A percentile compares a stretch with the other conserved stretches of the same genome.
Conservation (phyloP, 306 rosid species). For the Hippophae tibetana region DNA sequence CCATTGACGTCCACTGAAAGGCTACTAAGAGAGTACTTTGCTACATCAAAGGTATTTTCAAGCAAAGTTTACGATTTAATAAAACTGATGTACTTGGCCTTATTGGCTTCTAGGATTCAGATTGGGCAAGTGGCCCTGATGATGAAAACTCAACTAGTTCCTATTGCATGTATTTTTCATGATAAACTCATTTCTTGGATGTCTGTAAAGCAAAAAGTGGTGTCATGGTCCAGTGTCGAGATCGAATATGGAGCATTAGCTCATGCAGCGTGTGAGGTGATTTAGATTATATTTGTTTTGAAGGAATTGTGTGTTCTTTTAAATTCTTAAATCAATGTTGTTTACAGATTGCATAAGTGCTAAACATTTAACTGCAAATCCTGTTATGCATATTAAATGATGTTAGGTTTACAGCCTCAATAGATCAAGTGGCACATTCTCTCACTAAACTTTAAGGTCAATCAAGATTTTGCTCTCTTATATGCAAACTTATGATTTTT, state of each 20-base stretch:
- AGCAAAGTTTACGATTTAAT: background rate
- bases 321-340: background rate
- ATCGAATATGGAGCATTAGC: background rate
- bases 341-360: background rate
- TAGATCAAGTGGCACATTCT: too few relatives aligned
- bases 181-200: background rate
- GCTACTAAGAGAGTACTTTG: background rate
- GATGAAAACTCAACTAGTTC: background rate
- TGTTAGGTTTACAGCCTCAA: too few relatives aligned
- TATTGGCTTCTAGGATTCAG: background rate
- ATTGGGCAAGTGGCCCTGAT: background rate
- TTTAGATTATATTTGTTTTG: background rate
- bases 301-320: background rate
- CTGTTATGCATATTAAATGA: background rate
- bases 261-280: background rate
- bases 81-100: background rate
- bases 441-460: too few relatives aligned
- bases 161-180: background rate
- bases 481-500: too few relatives aligned
- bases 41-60: background rate
- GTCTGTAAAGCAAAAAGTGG: background rate
- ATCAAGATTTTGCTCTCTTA: too few relatives aligned
- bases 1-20: background rate
- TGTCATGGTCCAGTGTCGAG: background rate
- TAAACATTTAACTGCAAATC: too few relatives aligned